A percentile compares a stretch with the other conserved stretches of the same genome.
Evolutionary conservation across 2,329 filamentous ascomycete genomes (phyloP).

Genomic region (Thermothelomyces thermophilus): DNA sequence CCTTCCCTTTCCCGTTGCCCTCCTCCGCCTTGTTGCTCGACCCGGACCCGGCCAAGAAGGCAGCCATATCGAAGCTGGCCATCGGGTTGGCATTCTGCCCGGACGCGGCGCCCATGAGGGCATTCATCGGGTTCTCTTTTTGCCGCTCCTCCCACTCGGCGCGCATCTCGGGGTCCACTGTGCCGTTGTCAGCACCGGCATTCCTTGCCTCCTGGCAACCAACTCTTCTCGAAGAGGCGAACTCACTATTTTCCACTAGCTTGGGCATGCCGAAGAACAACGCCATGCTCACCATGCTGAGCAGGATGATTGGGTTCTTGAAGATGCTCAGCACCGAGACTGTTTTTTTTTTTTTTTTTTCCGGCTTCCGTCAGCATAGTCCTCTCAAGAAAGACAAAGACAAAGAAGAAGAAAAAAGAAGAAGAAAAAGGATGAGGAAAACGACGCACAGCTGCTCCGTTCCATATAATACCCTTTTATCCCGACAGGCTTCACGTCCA

Average conservation of each 20-base stretch:
- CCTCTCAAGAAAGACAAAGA: background rate
- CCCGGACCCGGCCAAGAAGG: constrained; percentile 52
- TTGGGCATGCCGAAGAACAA: constrained; percentile 93
- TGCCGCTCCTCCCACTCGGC: constrained; percentile 90
- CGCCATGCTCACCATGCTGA: constrained; percentile 74
- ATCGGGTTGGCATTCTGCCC: constrained; percentile 37
- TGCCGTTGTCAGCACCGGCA: background rate
- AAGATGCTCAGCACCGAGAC: constrained; percentile 76
- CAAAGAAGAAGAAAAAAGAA: background rate
- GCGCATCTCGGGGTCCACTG: constrained; percentile 94
- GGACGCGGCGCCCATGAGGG: constrained; percentile 42
- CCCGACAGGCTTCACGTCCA: constrained; percentile 57
- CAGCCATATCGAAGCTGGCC: constrained; percentile 55
- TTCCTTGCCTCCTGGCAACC: too few species aligned
- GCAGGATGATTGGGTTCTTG: constrained; percentile 94
- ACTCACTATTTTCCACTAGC: constrained; percentile 83
- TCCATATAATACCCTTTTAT: constrained; percentile 71
- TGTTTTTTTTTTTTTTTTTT: constrained; percentile 34
- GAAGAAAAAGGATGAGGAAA: constrained; percentile 11
- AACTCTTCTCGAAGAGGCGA: too few species aligned
- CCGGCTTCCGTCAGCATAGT: too few species aligned
- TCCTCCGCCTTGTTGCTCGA: constrained; percentile 33
- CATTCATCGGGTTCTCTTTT: constrained; percentile 62
- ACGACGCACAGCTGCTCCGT: constrained; percentile 62
- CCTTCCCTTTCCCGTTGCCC: constrained; percentile 26